Conservation (phyloP, 768 basidiomycete species). For the Suillus bovinus region DNA sequence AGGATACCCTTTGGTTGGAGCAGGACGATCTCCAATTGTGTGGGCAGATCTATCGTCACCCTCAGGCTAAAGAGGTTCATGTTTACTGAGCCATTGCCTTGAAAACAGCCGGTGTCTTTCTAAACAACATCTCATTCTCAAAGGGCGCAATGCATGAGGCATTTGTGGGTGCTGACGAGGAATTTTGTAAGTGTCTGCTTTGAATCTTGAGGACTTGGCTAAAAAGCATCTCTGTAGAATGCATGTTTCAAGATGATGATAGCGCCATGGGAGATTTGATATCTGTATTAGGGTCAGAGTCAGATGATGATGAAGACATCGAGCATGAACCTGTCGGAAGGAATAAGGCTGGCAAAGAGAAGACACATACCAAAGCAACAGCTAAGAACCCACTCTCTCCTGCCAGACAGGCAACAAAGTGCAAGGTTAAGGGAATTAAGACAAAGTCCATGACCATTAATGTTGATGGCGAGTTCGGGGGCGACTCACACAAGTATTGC, state of each 20-base stretch:
- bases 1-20: not conserved
- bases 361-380: not conserved
- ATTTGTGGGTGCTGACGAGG: not conserved
- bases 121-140: not conserved
- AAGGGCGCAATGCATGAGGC: not conserved
- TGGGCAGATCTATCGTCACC: not conserved
- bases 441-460: not conserved
- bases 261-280: not conserved
- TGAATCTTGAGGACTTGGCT: not conserved
- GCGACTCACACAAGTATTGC: not conserved
- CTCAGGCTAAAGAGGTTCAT: not conserved
- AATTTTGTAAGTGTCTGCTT: not conserved
- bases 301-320: not conserved
- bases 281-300: not conserved
- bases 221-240: not conserved
- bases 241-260: not conserved
- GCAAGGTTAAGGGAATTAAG: not conserved
- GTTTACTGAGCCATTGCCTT: not conserved
- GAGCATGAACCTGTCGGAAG: not conserved
- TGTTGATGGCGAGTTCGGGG: not conserved
- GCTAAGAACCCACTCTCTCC: not conserved
- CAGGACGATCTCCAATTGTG: not conserved
- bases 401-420: not conserved
- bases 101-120: not conserved
- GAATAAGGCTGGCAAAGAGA: not conserved